Evolutionary conservation across 495 filamentous ascomycete genomes (phyloP).

Genomic region (Stereocaulon alpinum): DNA sequence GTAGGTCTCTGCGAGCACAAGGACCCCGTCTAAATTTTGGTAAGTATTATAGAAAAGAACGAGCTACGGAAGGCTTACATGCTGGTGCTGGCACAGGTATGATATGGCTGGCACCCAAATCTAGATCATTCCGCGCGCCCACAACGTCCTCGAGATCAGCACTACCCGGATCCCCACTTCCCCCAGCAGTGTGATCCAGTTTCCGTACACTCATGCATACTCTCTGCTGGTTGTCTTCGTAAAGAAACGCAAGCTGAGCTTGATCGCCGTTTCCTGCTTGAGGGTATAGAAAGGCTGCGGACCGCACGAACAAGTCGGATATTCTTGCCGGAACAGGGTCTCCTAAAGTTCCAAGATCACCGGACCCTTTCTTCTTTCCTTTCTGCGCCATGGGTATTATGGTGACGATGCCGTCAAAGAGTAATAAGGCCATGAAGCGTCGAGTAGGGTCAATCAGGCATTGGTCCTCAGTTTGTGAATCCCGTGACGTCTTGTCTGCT

Average conservation of each 20-base stretch:
- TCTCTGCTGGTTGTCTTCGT: slow-evolving; percentile 59
- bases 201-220: slow-evolving; percentile 51
- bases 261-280: slow-evolving; percentile 40
- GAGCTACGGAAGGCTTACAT: slow-evolving; percentile 31
- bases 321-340: slow-evolving; percentile 65
- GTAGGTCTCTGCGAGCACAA: slow-evolving; percentile 77
- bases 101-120: slow-evolving; percentile 65
- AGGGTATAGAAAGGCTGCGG: slow-evolving; percentile 69
- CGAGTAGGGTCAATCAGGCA: slow-evolving; percentile 77
- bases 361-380: slow-evolving; percentile 40
- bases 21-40: slow-evolving; percentile 46
- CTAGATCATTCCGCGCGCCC: slow-evolving; percentile 48
- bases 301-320: slow-evolving; percentile 76
- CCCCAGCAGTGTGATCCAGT: slow-evolving; percentile 40
- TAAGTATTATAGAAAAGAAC: slow-evolving; percentile 26
- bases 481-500: slow-evolving; percentile 67
- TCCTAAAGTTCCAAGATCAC: slow-evolving; percentile 48
- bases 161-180: slow-evolving; percentile 35
- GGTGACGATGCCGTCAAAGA: slow-evolving; percentile 82
- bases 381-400: slow-evolving; percentile 59
- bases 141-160: slow-evolving; percentile 44
- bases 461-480: slow-evolving; percentile 62
- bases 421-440: slow-evolving; percentile 69
- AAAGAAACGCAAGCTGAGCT: slow-evolving; percentile 75
- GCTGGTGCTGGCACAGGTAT: slow-evolving; percentile 67